Base-by-base conservation (phyloP, 805 yeast genomes). In the Cyberlindnera samutprakarnensis region DNA sequence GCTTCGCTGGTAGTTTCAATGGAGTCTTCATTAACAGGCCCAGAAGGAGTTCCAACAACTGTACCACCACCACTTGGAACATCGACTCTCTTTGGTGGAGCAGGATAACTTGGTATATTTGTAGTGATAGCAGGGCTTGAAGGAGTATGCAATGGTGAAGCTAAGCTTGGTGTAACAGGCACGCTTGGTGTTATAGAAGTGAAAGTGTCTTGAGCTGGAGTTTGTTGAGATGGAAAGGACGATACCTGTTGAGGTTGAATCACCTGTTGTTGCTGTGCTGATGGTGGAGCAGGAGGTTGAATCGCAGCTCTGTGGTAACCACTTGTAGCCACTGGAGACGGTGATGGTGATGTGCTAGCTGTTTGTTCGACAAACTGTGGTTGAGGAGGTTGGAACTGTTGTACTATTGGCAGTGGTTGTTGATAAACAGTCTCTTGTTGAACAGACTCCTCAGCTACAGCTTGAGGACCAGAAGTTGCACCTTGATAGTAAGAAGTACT, bases 401-500 rank as follows among this genome's bases (percentile, higher is more conserved):
- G 21, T 10, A 19, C 21, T 10, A 19, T 19, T 19, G 10, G 10
- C 7, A 10, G 21, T 8, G 11, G 18, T 15, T 17, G 23, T 8
- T 14, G 6, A 12, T 17, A 7, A 18, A 14, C 15, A n/a, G 29
- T 9, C 15, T 27, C 25, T 23, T 23, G 14, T 23, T 23, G 25
- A n/a, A 8, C 25, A 9, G 25, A 13, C n/a, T 9, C 13, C n/a
- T 12, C 14, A 8, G 25, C 24, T 5, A 32, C 26, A 9, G 32
- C 28, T 24, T 31, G 32, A 14, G 17, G 8, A 7, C 18, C 25
- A 19, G 7, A 7, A 7, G 5, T 6, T 4, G 18, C 26, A 16
- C 36, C 41, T 27, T 32, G 42, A 22, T 46, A 39, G 31, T 46
- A 44, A 7, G 49, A 47, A 25, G 42, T 37, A 10, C 15, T 19